Evolutionary conservation across 2,329 filamentous ascomycete species (phyloP).

Genomic region (Phoma sp.): DNA sequence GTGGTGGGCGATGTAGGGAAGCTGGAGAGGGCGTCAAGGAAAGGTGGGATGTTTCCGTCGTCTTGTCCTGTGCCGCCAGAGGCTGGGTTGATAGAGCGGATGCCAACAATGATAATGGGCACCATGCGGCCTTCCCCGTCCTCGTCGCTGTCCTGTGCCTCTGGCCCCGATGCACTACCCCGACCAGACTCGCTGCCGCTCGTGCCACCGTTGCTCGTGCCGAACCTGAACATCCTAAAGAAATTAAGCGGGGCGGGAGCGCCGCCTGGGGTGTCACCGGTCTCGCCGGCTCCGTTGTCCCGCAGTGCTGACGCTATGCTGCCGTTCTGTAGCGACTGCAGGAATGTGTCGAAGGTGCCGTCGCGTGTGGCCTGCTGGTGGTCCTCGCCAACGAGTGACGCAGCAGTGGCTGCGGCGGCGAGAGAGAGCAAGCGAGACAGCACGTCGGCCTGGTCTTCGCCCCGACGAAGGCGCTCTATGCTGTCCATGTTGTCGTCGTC

Average conservation of each 20-base stretch:
- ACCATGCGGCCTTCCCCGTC: slow-evolving; percentile 64
- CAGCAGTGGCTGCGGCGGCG: slow-evolving; percentile 68
- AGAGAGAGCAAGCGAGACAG: slow-evolving; percentile 67
- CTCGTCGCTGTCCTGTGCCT: slow-evolving; percentile 37
- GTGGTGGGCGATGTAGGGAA: slow-evolving; percentile 54
- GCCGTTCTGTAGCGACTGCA: slow-evolving; percentile 67
- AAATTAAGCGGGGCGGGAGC: slow-evolving; percentile 67
- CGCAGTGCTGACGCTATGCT: slow-evolving; percentile 63
- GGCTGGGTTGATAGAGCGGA: slow-evolving; percentile 66
- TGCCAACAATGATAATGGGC: slow-evolving; percentile 72
- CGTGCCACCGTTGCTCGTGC: slow-evolving; percentile 52
- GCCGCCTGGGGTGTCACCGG: slow-evolving; percentile 42
- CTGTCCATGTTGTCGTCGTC: slow-evolving; percentile 36
- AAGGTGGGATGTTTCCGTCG: slow-evolving; percentile 53
- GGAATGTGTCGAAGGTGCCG: slow-evolving; percentile 67
- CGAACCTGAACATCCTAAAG: slow-evolving; percentile 72
- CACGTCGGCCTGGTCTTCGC: slow-evolving; percentile 67
- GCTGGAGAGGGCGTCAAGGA: slow-evolving; percentile 58
- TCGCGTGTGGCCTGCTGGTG: slow-evolving; percentile 63
- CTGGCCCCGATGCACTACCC: slow-evolving; percentile 27
- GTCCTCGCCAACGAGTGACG: slow-evolving; percentile 67
- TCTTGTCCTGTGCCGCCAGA: slow-evolving; percentile 54
- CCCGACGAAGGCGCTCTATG: slow-evolving; percentile 51
- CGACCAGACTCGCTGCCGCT: slow-evolving; percentile 30
- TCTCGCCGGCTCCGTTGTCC: slow-evolving; percentile 49